A percentile compares a stretch with the other conserved stretches of the same genome.
phyloP scores from a whole-genome alignment of 768 basidiomycete genomes.

The Naematelia encephala region DNA sequence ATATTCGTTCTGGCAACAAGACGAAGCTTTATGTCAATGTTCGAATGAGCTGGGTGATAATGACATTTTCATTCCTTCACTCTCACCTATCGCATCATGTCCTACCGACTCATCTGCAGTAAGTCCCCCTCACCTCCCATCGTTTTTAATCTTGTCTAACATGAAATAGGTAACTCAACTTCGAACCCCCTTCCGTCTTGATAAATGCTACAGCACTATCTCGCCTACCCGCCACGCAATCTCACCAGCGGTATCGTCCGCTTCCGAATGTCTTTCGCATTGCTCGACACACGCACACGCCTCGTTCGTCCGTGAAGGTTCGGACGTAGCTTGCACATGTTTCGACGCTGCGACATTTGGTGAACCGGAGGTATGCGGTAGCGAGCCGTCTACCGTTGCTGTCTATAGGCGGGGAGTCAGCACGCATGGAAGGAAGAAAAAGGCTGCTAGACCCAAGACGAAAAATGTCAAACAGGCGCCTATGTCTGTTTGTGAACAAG shows the following conservation, averaged over 20 bases:
- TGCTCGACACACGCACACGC: neutral
- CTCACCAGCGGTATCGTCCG: neutral
- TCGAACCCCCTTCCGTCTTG: neutral
- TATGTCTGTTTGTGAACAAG: neutral
- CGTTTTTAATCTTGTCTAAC: neutral
- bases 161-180: neutral
- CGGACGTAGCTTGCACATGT: neutral
- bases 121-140: neutral
- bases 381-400: neutral
- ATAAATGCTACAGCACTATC: neutral
- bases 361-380: neutral
- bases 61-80: neutral
- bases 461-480: neutral
- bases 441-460: neutral
- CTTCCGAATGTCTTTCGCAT: neutral
- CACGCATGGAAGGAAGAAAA: neutral
- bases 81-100: neutral
- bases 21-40: neutral
- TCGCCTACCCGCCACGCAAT: neutral
- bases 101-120: neutral
- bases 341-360: neutral
- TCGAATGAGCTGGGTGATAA: neutral
- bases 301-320: neutral
- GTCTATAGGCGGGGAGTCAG: neutral
- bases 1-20: slow-evolving; percentile 2